phyloP scores from a whole-genome alignment of 2,329 filamentous ascomycete species.

The Coleophoma eucalyptorum region DNA sequence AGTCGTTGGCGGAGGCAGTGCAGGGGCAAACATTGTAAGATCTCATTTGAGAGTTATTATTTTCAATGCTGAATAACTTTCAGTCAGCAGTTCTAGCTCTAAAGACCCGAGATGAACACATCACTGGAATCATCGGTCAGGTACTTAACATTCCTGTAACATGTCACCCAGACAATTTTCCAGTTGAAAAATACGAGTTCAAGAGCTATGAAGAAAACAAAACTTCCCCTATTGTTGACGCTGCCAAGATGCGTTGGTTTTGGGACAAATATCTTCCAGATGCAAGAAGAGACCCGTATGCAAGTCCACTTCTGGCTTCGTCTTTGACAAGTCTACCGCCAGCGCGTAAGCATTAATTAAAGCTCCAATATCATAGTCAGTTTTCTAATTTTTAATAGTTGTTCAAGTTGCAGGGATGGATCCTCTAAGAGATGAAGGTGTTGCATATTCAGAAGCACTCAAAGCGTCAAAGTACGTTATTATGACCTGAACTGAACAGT shows the following conservation, averaged over 20 bases:
- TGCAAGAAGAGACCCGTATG: slow-evolving; percentile 2
- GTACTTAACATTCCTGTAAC: slow-evolving; percentile 17
- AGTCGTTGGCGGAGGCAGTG: slow-evolving; percentile 13
- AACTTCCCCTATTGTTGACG: slow-evolving; percentile 11
- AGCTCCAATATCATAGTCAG: neutral
- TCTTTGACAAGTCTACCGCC: slow-evolving; percentile 10
- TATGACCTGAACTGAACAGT: too few species aligned
- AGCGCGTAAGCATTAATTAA: slow-evolving; percentile 9
- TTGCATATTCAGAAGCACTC: neutral
- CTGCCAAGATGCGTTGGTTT: slow-evolving; percentile 11
- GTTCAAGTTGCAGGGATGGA: neutral
- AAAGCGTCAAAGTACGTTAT: too few species aligned
- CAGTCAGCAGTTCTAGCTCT: slow-evolving; percentile 8
- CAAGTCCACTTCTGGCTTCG: slow-evolving; percentile 11
- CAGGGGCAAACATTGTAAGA: slow-evolving; percentile 12
- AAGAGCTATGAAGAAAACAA: slow-evolving; percentile 12
- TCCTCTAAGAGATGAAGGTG: slow-evolving; percentile 1
- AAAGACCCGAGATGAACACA: slow-evolving; percentile 6
- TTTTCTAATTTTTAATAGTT: neutral
- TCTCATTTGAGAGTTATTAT: neutral
- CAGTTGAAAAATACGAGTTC: slow-evolving; percentile 7
- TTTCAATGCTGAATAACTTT: neutral
- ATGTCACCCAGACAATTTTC: slow-evolving; percentile 11
- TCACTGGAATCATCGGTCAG: slow-evolving; percentile 12
- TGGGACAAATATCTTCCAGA: slow-evolving; percentile 15